Base-by-base conservation (phyloP, 148 eudicot genomes). In the Camellia sinensis region DNA sequence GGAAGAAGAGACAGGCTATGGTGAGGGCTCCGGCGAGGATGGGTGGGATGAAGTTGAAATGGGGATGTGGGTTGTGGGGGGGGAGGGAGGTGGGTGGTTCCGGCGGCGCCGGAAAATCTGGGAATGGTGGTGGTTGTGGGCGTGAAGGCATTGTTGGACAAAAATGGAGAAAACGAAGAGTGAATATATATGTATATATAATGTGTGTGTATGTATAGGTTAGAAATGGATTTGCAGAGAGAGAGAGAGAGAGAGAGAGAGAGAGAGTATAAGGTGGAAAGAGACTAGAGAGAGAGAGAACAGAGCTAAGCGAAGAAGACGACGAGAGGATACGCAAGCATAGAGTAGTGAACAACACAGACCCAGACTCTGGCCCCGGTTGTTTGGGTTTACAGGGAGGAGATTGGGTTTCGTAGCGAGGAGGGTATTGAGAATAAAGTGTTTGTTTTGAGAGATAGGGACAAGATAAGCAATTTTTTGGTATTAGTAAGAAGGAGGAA, bases 121-220 rank as follows among this genome's bases (percentile, higher is more conserved):
- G 83, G 41, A 73, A 52, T 9, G 79, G 77, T 3, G 85, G 82
- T 9, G 60, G 37, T 54, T 80, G 82, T 37, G 78, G 84, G 29
- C 85, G 85, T 40, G 91, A 90, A 45, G 93, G 87, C 93, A 90
- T 90, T 13, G 73, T 61, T 21, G 84, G 68, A 21, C 66, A 59
- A 52, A 71, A 45, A 40, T 3, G 19, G 65, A 70, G 67, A 66
- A 29, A 79, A 60, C 40, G 29, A 46, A 37, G 40, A 3, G 66
- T 7, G 18, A 40, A 71, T n/a, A 40, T 9, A 29, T 29, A 29
- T 29, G 37, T 29, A 29, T 29, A 29, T 29, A 29, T 29, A 29
- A 29, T 29, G 37, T 29, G 37, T 29, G 37, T 29, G 37, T 29
- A 29, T 29, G 37, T 29, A 29, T 29, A 29, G 37, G 19, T 40